Conservation (phyloP, 2,329 filamentous ascomycete genomes). For the Sporothrix pallida region DNA sequence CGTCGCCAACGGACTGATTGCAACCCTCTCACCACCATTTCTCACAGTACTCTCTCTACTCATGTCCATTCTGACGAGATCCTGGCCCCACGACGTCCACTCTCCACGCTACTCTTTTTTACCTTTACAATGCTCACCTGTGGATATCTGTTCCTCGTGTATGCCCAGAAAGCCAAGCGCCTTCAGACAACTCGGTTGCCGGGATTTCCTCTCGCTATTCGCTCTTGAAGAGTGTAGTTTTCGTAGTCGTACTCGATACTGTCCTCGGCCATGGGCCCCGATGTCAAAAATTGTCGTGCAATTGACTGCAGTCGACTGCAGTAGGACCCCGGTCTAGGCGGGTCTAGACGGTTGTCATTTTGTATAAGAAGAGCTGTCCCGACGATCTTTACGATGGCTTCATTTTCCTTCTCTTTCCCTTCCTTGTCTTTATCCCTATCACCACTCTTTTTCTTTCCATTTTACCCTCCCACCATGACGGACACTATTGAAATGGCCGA, state of each 20-base stretch:
- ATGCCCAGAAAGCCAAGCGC: background rate
- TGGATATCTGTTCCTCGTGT: background rate
- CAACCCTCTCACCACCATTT: background rate
- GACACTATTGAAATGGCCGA: slow-evolving; percentile 26
- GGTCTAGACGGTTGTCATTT: background rate
- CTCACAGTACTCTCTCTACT: background rate
- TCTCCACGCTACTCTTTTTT: background rate
- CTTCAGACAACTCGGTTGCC: background rate
- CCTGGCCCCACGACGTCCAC: background rate
- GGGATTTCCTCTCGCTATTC: background rate
- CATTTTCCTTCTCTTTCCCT: background rate
- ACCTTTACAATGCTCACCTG: background rate
- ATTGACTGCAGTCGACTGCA: background rate
- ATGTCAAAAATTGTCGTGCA: no score
- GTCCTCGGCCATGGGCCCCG: no score
- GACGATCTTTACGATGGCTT: background rate
- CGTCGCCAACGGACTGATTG: background rate
- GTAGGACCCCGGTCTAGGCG: background rate
- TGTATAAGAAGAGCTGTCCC: background rate
- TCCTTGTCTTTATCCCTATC: background rate
- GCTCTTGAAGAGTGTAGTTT: background rate
- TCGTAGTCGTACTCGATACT: background rate
- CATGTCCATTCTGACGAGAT: background rate
- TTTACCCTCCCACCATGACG: background rate
- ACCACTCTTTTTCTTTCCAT: background rate